phyloP scores from a whole-genome alignment of 345 rosid genomes.

The Moringa oleifera region DNA sequence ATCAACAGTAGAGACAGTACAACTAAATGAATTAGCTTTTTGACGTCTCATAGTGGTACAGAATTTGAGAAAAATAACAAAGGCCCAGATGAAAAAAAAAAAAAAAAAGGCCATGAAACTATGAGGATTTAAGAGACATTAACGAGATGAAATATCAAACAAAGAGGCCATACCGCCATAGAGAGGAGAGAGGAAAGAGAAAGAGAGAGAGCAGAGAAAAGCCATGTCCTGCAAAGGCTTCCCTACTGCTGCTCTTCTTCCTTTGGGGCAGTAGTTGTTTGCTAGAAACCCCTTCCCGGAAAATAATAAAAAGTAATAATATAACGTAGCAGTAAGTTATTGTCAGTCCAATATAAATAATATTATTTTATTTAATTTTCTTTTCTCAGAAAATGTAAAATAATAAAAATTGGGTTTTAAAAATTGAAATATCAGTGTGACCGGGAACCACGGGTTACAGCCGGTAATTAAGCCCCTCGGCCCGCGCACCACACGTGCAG shows the following conservation, averaged over 20 bases:
- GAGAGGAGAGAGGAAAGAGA: slow-evolving; percentile 12
- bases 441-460: slow-evolving; percentile 34
- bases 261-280: slow-evolving; percentile 29
- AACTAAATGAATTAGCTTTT: slow-evolving; percentile 10
- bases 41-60: slow-evolving; percentile 5
- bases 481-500: slow-evolving; percentile 45
- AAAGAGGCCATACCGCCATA: slow-evolving; percentile 19
- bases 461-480: slow-evolving; percentile 33
- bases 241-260: slow-evolving; percentile 20
- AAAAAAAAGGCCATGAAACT: slow-evolving; percentile 8
- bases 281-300: slow-evolving; percentile 20
- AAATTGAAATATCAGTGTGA: slow-evolving; percentile 11
- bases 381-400: no score
- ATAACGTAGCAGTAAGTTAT: no score
- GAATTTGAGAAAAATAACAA: slow-evolving; percentile 16
- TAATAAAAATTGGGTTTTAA: background rate
- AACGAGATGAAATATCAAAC: background rate
- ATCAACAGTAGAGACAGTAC: slow-evolving; percentile 19
- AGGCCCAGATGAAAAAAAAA: slow-evolving; percentile 21
- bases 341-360: no score
- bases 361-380: background rate
- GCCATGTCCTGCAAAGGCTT: slow-evolving; percentile 31
- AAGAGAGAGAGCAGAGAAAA: slow-evolving; percentile 22
- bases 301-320: slow-evolving; percentile 11
- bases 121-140: slow-evolving; percentile 9